Evolutionary conservation across 2,329 filamentous ascomycete species (phyloP).

Genomic region (Trichoderma polysporum): DNA sequence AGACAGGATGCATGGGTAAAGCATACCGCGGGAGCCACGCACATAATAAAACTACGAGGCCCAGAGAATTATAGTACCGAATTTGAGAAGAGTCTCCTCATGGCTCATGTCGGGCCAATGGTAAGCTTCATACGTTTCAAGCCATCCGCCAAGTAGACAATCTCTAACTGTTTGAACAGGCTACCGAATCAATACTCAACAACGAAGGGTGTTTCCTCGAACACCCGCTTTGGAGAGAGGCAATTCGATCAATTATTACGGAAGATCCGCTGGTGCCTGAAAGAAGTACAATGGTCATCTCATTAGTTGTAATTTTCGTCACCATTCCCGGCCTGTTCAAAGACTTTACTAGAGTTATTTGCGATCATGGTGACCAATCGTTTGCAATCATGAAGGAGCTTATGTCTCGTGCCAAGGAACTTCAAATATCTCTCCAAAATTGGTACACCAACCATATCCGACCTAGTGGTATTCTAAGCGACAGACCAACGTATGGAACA

Average conservation of each 20-base stretch:
- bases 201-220: neutral
- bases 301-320: neutral
- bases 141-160: neutral
- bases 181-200: neutral
- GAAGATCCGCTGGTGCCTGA: neutral
- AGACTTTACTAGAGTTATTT: neutral
- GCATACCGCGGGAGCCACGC: neutral
- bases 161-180: neutral
- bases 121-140: neutral
- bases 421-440: neutral
- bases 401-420: neutral
- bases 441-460: neutral
- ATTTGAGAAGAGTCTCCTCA: neutral
- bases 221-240: neutral
- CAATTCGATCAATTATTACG: neutral
- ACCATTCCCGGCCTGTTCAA: neutral
- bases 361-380: neutral
- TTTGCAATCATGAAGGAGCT: neutral
- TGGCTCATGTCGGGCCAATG: neutral
- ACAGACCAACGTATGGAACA: neutral
- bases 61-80: neutral
- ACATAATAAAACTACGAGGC: neutral
- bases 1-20: neutral
- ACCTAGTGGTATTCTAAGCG: neutral
- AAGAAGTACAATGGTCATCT: neutral